Evolutionary conservation across 2,329 filamentous ascomycete species (phyloP), one percentile per base, ranked within the genome.

Genomic region (Verticillium tricorpus): DNA sequence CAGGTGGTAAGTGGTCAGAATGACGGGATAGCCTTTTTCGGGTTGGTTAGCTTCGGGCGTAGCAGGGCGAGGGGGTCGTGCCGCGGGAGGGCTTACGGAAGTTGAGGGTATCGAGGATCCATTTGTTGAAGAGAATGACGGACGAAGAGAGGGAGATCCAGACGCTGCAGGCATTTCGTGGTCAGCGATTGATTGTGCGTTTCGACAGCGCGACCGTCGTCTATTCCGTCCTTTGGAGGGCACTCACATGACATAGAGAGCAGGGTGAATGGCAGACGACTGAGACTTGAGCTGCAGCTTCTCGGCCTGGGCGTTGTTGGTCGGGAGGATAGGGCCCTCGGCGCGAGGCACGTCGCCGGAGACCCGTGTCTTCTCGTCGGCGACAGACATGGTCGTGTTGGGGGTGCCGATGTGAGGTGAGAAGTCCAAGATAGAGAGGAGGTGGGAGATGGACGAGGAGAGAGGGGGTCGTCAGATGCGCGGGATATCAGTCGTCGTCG

Each of bases 91-190:
- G 61, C 77, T 68, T 77, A 79, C 77, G 85, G 82, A 97, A 97
- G 66, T 91, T 85, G 66, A 89, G 84, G 45, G 89, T 93, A 71
- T 94, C 89, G 65, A 98, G 85, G 71, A 99, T 92, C 87, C 92
- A 97, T 86, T 99, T 99, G 88, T 99, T 98, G 89, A 97, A 98
- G 65, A 99, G 83, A 75, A 99, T 99, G 73, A 98, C 93, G 70
- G 90, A 92, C 54, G 93, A 97, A 72, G 92, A 96, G 76, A 97
- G 84, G 63, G 88, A 82, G 73, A 99, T 98, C 95, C 95, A 99
- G 69, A 88, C 83, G 70, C 93, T 97, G 76, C 52, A 50, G 40
- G 40, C 12, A 22, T 50, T 50, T 11, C 40, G 19, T 9, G n/a
- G 40, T 50, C 40, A 50, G 40, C 61, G 12, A 59, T 40, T 22